Evolutionary conservation across 306 rosid species (phyloP).

Genomic region (Datisca glomerata): DNA sequence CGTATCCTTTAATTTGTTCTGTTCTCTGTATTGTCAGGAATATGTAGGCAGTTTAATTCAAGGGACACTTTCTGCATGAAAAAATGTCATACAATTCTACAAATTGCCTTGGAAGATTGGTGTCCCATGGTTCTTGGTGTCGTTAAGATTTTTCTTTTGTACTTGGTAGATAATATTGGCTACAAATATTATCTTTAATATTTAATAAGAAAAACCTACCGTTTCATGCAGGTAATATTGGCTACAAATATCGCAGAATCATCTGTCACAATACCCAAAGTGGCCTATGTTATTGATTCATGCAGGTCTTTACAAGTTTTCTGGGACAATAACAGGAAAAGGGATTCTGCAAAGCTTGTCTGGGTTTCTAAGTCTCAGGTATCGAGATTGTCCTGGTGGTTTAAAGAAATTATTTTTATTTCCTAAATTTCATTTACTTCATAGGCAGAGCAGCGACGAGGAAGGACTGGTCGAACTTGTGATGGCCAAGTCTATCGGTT

Average conservation of each 20-base stretch:
- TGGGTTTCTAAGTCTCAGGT: slow-evolving; percentile 97
- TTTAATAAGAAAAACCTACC: too few species aligned
- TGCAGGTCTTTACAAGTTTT: slow-evolving; percentile 79
- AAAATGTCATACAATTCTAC: too few species aligned
- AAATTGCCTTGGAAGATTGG: too few species aligned
- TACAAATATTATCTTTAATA: too few species aligned
- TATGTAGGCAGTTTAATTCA: too few species aligned
- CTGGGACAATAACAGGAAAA: slow-evolving; percentile 50
- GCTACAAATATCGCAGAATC: slow-evolving; percentile 94
- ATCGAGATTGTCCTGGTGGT: slow-evolving; percentile 10
- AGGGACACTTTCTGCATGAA: too few species aligned
- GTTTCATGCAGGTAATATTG: slow-evolving; percentile 71
- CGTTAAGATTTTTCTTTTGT: too few species aligned
- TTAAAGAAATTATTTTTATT: slow-evolving; percentile 1
- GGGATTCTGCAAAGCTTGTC: slow-evolving; percentile 46
- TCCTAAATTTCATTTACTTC: slow-evolving; percentile 7
- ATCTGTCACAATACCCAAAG: slow-evolving; percentile 87
- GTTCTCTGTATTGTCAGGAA: too few species aligned
- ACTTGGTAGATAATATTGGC: too few species aligned
- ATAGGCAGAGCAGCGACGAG: slow-evolving; percentile 81
- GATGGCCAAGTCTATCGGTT: slow-evolving; percentile 79
- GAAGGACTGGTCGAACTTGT: slow-evolving; percentile 97
- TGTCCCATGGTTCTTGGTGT: too few species aligned
- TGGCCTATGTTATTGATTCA: slow-evolving; percentile 83
- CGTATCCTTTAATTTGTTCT: too few species aligned